Percentiles rank a stretch among this genome's conserved stretches.
Evolutionary conservation across 805 yeast genomes (phyloP).

Genomic region (Ogataea trehaloabstinens): DNA sequence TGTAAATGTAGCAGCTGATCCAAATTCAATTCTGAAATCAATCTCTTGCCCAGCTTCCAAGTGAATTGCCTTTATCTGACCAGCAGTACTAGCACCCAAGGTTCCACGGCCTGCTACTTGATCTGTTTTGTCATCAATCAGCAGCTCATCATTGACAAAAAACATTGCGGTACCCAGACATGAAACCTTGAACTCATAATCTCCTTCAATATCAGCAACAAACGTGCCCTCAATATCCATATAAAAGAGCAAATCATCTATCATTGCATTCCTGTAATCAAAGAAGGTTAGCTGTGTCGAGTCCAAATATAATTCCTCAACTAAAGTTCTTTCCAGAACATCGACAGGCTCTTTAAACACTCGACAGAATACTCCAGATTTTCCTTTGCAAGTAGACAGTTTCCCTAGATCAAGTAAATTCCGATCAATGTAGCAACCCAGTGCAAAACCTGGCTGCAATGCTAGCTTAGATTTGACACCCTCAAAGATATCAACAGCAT

Average conservation of each 20-base stretch:
- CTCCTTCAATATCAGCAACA: slow-evolving; percentile 35
- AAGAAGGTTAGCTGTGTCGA: slow-evolving; percentile 12
- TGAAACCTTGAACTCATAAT: slow-evolving; percentile 37
- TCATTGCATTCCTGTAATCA: slow-evolving; percentile 19
- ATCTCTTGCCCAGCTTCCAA: slow-evolving; percentile 35
- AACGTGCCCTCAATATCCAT: slow-evolving; percentile 37
- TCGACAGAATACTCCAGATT: slow-evolving; percentile 25
- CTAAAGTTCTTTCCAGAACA: slow-evolving; percentile 18
- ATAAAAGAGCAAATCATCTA: slow-evolving; percentile 28
- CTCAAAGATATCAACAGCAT: slow-evolving; percentile 6
- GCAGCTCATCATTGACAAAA: slow-evolving; percentile 39
- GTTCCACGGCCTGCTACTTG: slow-evolving; percentile 38
- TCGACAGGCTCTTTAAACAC: slow-evolving; percentile 27
- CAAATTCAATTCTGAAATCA: slow-evolving; percentile 38
- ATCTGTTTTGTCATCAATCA: slow-evolving; percentile 42
- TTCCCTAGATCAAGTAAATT: slow-evolving; percentile 10
- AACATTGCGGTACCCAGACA: slow-evolving; percentile 42
- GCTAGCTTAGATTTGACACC: slow-evolving; percentile 17
- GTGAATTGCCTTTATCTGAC: slow-evolving; percentile 13
- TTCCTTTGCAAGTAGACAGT: slow-evolving; percentile 11
- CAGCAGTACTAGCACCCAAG: slow-evolving; percentile 31
- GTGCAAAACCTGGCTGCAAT: slow-evolving; percentile 22
- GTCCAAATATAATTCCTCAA: slow-evolving; percentile 25
- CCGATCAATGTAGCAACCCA: slow-evolving; percentile 31
- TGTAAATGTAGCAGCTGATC: slow-evolving; percentile 36